phyloP scores from a whole-genome alignment of 495 filamentous ascomycete genomes.

The Daldinia decipiens region DNA sequence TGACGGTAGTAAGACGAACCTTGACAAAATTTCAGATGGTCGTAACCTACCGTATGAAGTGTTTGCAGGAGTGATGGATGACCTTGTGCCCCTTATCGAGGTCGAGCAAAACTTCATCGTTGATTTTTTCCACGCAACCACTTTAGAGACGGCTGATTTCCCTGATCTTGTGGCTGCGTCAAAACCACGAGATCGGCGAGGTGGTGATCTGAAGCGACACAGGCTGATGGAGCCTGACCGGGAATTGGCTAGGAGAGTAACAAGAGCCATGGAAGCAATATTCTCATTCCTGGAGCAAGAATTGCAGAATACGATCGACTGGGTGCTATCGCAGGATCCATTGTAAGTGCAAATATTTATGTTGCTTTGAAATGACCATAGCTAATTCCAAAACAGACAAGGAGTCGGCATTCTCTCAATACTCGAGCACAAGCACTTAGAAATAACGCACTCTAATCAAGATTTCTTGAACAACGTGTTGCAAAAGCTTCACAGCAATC shows the following conservation, averaged over 20 bases:
- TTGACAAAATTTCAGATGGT: slow-evolving; percentile 73
- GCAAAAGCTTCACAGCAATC: slow-evolving; percentile 78
- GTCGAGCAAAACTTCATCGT: slow-evolving; percentile 95
- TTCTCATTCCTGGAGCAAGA: slow-evolving; percentile 84
- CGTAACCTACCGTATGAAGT: slow-evolving; percentile 80
- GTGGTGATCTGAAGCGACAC: slow-evolving; percentile 74
- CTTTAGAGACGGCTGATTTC: slow-evolving; percentile 80
- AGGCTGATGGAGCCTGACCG: slow-evolving; percentile 86
- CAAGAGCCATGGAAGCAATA: slow-evolving; percentile 85
- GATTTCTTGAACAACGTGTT: slow-evolving; percentile 85
- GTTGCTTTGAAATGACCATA: background rate
- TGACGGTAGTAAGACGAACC: slow-evolving; percentile 65
- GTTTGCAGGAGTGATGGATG: slow-evolving; percentile 81
- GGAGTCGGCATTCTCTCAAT: slow-evolving; percentile 85
- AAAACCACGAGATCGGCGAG: slow-evolving; percentile 71
- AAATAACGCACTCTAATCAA: slow-evolving; percentile 87
- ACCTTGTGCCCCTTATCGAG: slow-evolving; percentile 79
- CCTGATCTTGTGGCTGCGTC: slow-evolving; percentile 75
- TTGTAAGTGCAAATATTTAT: slow-evolving; percentile 66
- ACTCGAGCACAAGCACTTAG: slow-evolving; percentile 78
- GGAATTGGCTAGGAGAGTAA: slow-evolving; percentile 78
- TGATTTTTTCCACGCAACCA: slow-evolving; percentile 91
- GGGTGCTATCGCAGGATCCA: slow-evolving; percentile 81
- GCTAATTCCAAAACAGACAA: slow-evolving; percentile 65
- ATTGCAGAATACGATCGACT: slow-evolving; percentile 83